phyloP scores from a whole-genome alignment of 2,329 filamentous ascomycete genomes.

The Colletotrichum noveboracense region DNA sequence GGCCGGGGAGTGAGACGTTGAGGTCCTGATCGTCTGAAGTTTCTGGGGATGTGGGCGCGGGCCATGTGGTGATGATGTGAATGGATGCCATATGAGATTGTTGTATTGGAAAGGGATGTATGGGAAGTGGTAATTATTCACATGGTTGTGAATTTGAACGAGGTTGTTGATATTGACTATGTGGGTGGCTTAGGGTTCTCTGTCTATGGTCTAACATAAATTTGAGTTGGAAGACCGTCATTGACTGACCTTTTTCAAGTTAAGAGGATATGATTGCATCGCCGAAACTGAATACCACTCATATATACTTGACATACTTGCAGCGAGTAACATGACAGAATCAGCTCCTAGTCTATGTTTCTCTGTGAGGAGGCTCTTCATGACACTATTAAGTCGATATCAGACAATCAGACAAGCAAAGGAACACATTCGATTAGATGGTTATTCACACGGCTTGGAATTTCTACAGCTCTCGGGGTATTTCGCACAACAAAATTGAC shows the following conservation, averaged over 20 bases:
- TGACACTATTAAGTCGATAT: background rate
- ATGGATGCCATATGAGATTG: background rate
- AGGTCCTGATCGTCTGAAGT: background rate
- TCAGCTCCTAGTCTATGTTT: background rate
- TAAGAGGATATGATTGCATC: background rate
- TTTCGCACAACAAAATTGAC: background rate
- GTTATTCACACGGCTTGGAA: background rate
- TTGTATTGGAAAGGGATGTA: background rate
- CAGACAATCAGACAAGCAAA: background rate
- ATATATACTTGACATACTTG: background rate
- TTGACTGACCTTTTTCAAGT: background rate
- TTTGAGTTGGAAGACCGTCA: background rate
- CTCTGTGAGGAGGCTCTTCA: background rate
- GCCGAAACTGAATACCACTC: background rate
- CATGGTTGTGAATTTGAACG: background rate
- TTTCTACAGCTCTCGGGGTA: background rate
- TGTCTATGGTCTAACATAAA: background rate
- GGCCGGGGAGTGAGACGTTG: background rate
- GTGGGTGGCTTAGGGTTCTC: background rate
- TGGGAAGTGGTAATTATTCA: background rate
- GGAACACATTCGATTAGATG: no score
- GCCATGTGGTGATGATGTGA: background rate
- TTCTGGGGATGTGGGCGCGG: background rate
- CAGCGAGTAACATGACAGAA: background rate
- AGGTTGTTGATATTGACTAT: no score